Conservation (phyloP, 108 stramenopile genomes). For the Parietichytrium sp. region DNA sequence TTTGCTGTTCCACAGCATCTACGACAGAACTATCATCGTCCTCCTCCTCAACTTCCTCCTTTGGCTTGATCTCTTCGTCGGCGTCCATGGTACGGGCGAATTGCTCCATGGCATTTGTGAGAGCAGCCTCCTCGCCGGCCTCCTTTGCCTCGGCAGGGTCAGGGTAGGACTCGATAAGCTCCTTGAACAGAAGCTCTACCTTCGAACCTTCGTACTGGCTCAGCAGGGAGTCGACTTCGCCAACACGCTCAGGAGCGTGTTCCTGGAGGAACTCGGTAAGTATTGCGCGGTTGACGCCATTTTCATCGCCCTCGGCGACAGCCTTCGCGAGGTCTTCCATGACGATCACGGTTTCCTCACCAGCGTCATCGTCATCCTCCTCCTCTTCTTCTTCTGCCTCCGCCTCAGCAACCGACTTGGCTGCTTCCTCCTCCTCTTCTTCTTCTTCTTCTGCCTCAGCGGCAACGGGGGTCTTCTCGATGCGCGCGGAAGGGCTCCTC, state of each 20-base stretch:
- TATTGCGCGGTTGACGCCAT: slow-evolving; percentile 40
- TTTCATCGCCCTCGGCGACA: not conserved
- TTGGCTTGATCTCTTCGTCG: not conserved
- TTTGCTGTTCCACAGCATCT: not conserved
- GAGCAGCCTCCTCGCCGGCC: slow-evolving; percentile 12
- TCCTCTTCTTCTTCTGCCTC: not conserved
- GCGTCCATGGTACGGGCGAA: slow-evolving; percentile 23
- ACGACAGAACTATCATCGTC: not conserved
- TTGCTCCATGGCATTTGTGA: not conserved
- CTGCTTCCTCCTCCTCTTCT: not conserved
- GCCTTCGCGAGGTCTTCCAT: not conserved
- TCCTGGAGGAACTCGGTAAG: not conserved
- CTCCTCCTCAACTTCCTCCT: not conserved
- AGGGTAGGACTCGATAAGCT: not conserved
- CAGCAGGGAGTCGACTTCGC: slow-evolving; percentile 13
- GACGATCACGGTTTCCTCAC: not conserved
- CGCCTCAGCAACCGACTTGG: not conserved
- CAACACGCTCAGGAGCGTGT: slow-evolving; percentile 31
- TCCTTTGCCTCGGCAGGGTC: slow-evolving; percentile 34
- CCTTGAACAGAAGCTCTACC: not conserved
- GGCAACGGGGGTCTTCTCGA: no score
- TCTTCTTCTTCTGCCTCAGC: not conserved
- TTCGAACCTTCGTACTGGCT: not conserved
- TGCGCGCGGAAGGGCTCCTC: no score
- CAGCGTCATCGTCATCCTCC: slow-evolving; percentile 1